phyloP scores from a whole-genome alignment of 768 basidiomycete genomes.

The Suillus weaverae region DNA sequence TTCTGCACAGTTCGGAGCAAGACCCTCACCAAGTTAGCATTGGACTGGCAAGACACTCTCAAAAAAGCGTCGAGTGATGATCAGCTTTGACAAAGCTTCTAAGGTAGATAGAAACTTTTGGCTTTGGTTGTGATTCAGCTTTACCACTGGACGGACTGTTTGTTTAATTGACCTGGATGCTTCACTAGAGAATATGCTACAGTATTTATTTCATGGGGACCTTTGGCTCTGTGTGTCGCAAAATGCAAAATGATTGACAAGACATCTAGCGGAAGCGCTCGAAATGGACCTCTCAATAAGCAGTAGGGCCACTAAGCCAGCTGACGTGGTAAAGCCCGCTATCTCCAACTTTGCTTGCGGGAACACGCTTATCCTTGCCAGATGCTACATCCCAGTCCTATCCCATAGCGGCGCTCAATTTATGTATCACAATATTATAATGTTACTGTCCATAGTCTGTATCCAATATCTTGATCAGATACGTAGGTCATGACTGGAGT shows the following conservation, averaged over 20 bases:
- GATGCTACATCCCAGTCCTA: too few relatives aligned
- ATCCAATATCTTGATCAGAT: too few relatives aligned
- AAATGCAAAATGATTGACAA: background rate
- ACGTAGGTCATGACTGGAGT: too few relatives aligned
- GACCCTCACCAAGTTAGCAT: constrained; percentile 68
- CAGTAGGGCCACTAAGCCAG: too few relatives aligned
- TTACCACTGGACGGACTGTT: background rate
- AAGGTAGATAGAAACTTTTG: background rate
- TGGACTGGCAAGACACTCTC: constrained; percentile 82
- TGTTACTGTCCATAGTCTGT: too few relatives aligned
- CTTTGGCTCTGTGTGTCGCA: background rate
- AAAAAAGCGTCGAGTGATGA: constrained; percentile 63
- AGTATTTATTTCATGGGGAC: background rate
- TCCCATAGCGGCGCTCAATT: too few relatives aligned
- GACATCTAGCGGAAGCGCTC: background rate
- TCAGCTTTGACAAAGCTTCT: constrained; percentile 10
- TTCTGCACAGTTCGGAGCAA: constrained; percentile 62
- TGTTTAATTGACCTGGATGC: background rate
- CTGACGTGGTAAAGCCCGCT: too few relatives aligned
- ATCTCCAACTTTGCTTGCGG: too few relatives aligned
- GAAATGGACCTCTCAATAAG: background rate
- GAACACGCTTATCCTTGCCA: too few relatives aligned
- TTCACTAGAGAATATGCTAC: background rate
- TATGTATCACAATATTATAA: too few relatives aligned
- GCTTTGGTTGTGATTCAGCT: background rate